phyloP scores from a whole-genome alignment of 73 alveolate species.

The Paramecium sonneborni region DNA sequence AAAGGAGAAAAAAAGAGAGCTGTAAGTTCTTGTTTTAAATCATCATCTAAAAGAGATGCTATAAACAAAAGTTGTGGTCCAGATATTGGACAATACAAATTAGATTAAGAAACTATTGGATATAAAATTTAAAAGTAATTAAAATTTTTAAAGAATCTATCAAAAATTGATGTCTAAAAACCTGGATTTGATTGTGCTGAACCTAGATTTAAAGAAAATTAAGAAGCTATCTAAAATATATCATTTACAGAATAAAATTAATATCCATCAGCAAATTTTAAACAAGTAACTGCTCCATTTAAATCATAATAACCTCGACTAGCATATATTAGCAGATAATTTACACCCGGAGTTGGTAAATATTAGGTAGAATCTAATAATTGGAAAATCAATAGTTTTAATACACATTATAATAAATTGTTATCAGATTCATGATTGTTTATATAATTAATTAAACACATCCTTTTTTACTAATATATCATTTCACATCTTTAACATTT shows the following conservation, averaged over 20 bases:
- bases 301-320: constrained; percentile 28
- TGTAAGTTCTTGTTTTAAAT: constrained; percentile 43
- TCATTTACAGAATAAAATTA: background rate
- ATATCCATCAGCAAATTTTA: background rate
- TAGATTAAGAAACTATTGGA: background rate
- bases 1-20: constrained; percentile 31
- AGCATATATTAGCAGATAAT: background rate
- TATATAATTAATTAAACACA: background rate
- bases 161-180: constrained; percentile 21
- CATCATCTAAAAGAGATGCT: constrained; percentile 7
- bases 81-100: constrained; percentile 19
- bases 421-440: background rate
- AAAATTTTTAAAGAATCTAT: constrained; percentile 17
- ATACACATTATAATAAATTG: constrained; percentile 41
- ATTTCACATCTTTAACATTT: too few species aligned
- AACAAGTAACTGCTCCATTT: constrained; percentile 23
- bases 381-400: constrained; percentile 40
- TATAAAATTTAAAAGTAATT: background rate
- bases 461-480: too few species aligned
- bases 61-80: constrained; percentile 14
- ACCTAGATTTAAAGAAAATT: constrained; percentile 15
- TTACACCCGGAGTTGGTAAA: constrained; percentile 47
- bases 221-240: background rate
- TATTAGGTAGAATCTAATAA: background rate
- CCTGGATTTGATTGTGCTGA: constrained; percentile 53